These are phyloP conservation scores for Mortierella sp. DNA, from an alignment of 371 early-diverging fungal genomes.

Conservation along the genomic window DNA sequence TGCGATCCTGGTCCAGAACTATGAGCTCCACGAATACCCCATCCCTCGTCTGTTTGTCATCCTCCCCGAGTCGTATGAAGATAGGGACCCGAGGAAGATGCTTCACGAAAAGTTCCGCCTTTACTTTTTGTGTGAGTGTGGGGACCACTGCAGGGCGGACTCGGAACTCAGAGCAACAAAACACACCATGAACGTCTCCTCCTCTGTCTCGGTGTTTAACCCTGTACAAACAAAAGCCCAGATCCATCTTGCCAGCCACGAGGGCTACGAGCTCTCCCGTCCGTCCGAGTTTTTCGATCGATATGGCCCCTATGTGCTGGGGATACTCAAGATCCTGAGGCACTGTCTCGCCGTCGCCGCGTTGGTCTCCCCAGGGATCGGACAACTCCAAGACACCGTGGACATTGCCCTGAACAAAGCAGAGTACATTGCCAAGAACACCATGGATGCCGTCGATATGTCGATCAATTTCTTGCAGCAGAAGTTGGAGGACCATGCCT, in stretches of 20 bases:
- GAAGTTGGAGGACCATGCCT: neutral
- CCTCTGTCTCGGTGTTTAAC: no score
- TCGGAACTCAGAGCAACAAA: neutral
- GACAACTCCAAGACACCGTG: neutral
- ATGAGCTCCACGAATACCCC: no score
- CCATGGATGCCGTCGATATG: conserved; percentile 12
- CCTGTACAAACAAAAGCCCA: neutral
- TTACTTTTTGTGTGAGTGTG: conserved; percentile 29
- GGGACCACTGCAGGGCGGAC: conserved; percentile 17
- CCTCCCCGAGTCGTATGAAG: neutral
- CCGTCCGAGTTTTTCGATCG: conserved; percentile 22
- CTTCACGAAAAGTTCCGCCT: conserved; percentile 16
- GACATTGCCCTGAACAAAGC: neutral
- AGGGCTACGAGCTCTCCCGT: no score
- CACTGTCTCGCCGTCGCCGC: conserved; percentile 14
- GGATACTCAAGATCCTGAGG: conserved; percentile 18
- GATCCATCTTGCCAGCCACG: conserved; percentile 25
- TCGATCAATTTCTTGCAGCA: conserved; percentile 14
- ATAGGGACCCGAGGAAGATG: neutral
- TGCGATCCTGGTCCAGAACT: no score
- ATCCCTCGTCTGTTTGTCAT: no score
- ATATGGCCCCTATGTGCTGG: conserved; percentile 20
- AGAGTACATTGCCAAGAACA: neutral
- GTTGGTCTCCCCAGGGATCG: conserved; percentile 17
- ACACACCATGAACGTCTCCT: no score